phyloP scores from a whole-genome alignment of 2,329 filamentous ascomycete genomes.

The Incumbomyces lentus region DNA sequence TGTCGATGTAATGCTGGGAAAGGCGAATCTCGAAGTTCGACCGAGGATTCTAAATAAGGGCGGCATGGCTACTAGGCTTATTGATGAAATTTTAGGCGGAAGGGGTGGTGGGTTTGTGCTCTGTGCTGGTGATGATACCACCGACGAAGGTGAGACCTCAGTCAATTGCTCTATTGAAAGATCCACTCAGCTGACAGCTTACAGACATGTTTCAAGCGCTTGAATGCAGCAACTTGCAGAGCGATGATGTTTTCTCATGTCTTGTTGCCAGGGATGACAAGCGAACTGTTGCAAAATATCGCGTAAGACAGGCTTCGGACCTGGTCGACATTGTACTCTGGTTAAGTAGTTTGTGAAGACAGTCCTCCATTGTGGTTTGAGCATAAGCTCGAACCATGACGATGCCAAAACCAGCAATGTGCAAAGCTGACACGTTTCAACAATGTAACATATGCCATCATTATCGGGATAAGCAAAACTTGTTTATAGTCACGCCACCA shows the following conservation, averaged over 20 bases:
- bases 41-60: slow-evolving; percentile 97
- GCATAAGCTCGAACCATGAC: too few species aligned
- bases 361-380: too few species aligned
- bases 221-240: slow-evolving; percentile 43
- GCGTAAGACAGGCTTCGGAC: slow-evolving; percentile 77
- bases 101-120: slow-evolving; percentile 71
- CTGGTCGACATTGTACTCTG: slow-evolving; percentile 36
- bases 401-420: too few species aligned
- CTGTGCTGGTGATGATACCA: slow-evolving; percentile 90
- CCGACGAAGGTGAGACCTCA: slow-evolving; percentile 68
- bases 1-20: slow-evolving; percentile 92
- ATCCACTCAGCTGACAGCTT: slow-evolving; percentile 12
- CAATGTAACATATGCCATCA: too few species aligned
- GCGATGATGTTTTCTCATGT: slow-evolving; percentile 71
- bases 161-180: background rate
- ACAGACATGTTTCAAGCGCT: slow-evolving; percentile 76
- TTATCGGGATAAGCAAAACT: too few species aligned
- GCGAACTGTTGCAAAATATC: slow-evolving; percentile 81
- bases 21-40: slow-evolving; percentile 94
- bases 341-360: background rate
- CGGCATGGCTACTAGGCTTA: slow-evolving; percentile 77
- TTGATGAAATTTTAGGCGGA: slow-evolving; percentile 48
- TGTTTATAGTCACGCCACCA: too few species aligned
- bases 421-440: too few species aligned
- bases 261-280: slow-evolving; percentile 88